Evolutionary conservation across 805 yeast species (phyloP).

Genomic region (Barnettozyma sp.): DNA sequence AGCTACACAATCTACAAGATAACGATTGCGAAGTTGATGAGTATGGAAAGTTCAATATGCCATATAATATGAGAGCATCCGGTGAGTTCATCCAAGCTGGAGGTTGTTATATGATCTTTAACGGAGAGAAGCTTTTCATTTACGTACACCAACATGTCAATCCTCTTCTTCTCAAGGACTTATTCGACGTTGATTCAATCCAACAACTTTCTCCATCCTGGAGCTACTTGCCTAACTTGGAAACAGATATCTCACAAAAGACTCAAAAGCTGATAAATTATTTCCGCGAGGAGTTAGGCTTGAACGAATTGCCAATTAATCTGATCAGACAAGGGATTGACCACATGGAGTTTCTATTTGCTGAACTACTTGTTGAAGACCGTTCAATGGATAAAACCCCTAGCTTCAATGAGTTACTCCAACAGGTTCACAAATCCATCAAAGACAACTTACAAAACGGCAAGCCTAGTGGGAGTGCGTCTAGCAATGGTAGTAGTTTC

Average conservation of each 20-base stretch:
- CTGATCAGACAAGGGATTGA: constrained; percentile 62
- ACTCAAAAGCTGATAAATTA: constrained; percentile 56
- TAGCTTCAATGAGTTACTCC: constrained; percentile 61
- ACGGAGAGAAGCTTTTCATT: constrained; percentile 52
- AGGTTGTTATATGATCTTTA: constrained; percentile 73
- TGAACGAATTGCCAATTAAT: constrained; percentile 39
- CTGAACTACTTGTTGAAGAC: constrained; percentile 69
- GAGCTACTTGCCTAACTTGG: constrained; percentile 60
- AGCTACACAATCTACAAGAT: constrained; percentile 57
- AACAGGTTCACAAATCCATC: constrained; percentile 59
- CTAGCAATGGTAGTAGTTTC: constrained; percentile 1
- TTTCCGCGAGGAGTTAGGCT: constrained; percentile 39
- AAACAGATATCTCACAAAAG: constrained; percentile 62
- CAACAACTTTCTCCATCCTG: constrained; percentile 22
- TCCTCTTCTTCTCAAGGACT: constrained; percentile 59
- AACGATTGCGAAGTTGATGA: constrained; percentile 47
- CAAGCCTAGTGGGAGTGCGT: constrained; percentile 12
- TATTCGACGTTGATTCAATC: constrained; percentile 55
- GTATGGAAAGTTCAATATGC: constrained; percentile 40
- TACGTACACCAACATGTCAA: constrained; percentile 69
- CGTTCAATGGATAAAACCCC: constrained; percentile 44
- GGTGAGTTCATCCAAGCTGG: constrained; percentile 42
- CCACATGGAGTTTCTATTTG: constrained; percentile 37
- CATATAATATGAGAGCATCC: constrained; percentile 40
- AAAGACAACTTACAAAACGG: constrained; percentile 46